Evolutionary conservation across 768 basidiomycete genomes (phyloP), one percentile per base, ranked within the genome.

Genomic region (Daedaleopsis nitida): DNA sequence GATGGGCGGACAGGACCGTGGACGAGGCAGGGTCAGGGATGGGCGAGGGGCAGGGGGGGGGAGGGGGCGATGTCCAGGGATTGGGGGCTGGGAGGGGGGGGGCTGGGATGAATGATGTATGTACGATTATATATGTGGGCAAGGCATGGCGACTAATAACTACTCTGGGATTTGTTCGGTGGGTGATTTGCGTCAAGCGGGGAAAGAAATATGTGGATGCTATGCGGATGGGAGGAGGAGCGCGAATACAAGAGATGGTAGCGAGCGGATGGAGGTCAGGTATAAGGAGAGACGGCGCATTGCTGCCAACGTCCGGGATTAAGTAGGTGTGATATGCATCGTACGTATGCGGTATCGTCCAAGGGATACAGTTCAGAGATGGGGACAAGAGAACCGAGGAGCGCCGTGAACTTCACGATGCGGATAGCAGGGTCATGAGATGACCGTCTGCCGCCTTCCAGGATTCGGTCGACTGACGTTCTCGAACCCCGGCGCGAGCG

Each of bases 371-470:
- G 19, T 21, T 5, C 45, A 24, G 7, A 2, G 19, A 24, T 21
- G 47, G 5, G 19, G 23, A 23, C 6, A 23, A 23, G 19, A 21
- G 5, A n/a, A n/a, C n/a, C n/a, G 27, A 32, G 27, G 27, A 32
- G 4, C 27, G 27, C 3, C 27, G 27, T 32, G 51, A 19, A 52
- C 51, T 32, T 35, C n/a, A n/a, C n/a, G 34, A 6, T 34, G 51
- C 32, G n/a, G 23, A 50, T 23, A 32, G 43, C 52, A 39, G 35
- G 13, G 62, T 66, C 60, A 71, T 62, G 69, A 66, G 44, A 70
- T 68, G 57, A 72, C 59, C 27, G 69, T 70, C 67, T 72, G 69
- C 51, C 70, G 60, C 47, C 69, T 43, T 52, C 57, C 59, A 52
- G 38, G 57, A 21, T 27, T 63, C 47, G 69, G 71, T 24, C 71